phyloP scores from a whole-genome alignment of 2,329 filamentous ascomycete genomes.

The Stylonectria norvegica region DNA sequence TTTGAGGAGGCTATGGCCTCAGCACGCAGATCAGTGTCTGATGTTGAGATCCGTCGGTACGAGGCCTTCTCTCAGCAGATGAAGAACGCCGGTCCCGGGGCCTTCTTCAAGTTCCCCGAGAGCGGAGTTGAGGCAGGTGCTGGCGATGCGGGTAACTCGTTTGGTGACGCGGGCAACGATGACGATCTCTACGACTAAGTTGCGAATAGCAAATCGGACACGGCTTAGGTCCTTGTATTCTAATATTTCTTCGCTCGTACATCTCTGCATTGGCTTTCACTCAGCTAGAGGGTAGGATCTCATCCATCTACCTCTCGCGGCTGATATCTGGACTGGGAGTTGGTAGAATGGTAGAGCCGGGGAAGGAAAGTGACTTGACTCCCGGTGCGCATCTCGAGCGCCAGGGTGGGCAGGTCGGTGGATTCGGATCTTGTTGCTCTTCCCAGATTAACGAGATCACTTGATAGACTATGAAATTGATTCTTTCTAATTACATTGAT shows the following conservation, averaged over 20 bases:
- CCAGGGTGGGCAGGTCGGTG: slow-evolving; percentile 6
- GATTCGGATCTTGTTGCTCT: slow-evolving; percentile 8
- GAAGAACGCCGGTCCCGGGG: slow-evolving; percentile 95
- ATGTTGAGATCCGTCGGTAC: slow-evolving; percentile 96
- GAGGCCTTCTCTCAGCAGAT: slow-evolving; percentile 98
- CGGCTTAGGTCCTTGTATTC: slow-evolving; percentile 41
- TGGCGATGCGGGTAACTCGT: slow-evolving; percentile 58
- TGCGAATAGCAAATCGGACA: slow-evolving; percentile 19
- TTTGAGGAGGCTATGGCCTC: slow-evolving; percentile 98
- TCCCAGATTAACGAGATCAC: slow-evolving; percentile 16
- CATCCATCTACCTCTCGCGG: slow-evolving; percentile 25
- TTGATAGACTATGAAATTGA: slow-evolving; percentile 34
- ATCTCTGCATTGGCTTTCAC: slow-evolving; percentile 31
- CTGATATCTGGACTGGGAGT: slow-evolving; percentile 33
- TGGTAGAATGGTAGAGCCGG: slow-evolving; percentile 33
- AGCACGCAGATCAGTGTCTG: slow-evolving; percentile 88
- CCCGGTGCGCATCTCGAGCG: slow-evolving; percentile 5
- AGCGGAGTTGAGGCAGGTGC: slow-evolving; percentile 65
- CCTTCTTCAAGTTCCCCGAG: slow-evolving; percentile 95
- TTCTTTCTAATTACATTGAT: too few species aligned
- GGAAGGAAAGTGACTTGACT: slow-evolving; percentile 15
- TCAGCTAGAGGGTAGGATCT: slow-evolving; percentile 14
- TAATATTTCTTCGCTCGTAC: slow-evolving; percentile 41
- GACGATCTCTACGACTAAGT: slow-evolving; percentile 93
- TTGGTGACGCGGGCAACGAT: slow-evolving; percentile 86